Percentiles rank a stretch among this genome's conserved stretches.
phyloP scores from a whole-genome alignment of 2,329 filamentous ascomycete genomes.

The Aspergillus alliaceus region DNA sequence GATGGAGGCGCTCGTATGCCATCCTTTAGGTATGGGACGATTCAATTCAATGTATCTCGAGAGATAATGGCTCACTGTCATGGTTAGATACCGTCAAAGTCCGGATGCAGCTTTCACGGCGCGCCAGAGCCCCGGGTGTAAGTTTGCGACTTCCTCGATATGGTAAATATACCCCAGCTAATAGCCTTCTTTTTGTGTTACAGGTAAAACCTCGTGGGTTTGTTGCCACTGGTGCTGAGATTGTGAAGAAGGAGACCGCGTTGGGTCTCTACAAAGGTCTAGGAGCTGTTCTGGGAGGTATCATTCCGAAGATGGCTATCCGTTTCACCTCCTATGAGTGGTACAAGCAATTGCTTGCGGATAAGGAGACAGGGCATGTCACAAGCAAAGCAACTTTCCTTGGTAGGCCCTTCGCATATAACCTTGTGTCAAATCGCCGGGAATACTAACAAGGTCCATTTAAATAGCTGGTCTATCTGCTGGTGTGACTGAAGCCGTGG shows the following conservation, averaged over 20 bases:
- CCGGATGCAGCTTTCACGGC: conserved; percentile 94
- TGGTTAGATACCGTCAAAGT: conserved; percentile 90
- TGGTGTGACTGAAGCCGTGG: conserved; percentile 93
- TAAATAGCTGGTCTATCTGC: conserved; percentile 76
- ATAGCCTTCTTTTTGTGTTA: conserved; percentile 4
- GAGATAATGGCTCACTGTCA: conserved; percentile 22
- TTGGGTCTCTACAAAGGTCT: conserved; percentile 95
- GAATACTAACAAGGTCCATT: conserved; percentile 7
- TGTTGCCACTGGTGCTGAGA: conserved; percentile 78
- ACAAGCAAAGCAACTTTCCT: conserved; percentile 72
- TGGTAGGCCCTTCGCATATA: conserved; percentile 46
- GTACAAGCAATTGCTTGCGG: conserved; percentile 82
- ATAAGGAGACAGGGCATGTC: conserved; percentile 65
- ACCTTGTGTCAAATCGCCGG: neutral
- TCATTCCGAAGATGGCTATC: conserved; percentile 99
- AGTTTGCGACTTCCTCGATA: conserved; percentile 28
- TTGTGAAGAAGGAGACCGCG: conserved; percentile 85
- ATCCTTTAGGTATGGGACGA: conserved; percentile 72
- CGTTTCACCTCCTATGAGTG: conserved; percentile 96
- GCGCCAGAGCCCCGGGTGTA: conserved; percentile 77
- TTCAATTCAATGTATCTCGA: neutral
- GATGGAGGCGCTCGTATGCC: conserved; percentile 97
- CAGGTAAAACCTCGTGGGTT: conserved; percentile 82
- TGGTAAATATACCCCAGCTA: conserved; percentile 7
- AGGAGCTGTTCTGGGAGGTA: conserved; percentile 93